These are phyloP conservation scores for Candida peoriensis DNA, from an alignment of 805 yeast genomes.

Conservation along the genomic window DNA sequence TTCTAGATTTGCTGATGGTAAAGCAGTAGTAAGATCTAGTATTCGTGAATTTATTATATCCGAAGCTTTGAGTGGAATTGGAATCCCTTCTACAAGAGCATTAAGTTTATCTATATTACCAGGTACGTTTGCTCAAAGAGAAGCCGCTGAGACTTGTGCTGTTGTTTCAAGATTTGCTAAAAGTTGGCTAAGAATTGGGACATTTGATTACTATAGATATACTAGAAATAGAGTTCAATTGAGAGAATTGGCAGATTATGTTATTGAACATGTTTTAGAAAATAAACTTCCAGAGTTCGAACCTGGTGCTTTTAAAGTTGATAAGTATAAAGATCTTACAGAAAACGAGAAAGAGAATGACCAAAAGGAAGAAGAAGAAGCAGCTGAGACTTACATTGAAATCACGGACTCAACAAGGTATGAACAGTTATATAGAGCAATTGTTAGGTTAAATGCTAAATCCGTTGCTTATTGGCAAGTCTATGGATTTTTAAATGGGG, in stretches of 20 bases:
- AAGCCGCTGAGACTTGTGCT: constrained; percentile 74
- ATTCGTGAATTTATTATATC: constrained; percentile 83
- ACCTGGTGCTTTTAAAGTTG: constrained; percentile 19
- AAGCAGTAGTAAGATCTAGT: constrained; percentile 84
- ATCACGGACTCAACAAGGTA: constrained; percentile 48
- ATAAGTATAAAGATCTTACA: constrained; percentile 19
- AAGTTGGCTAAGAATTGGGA: constrained; percentile 84
- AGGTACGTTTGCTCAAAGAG: constrained; percentile 68
- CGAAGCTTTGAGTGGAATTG: constrained; percentile 74
- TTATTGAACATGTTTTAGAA: constrained; percentile 57
- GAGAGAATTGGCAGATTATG: constrained; percentile 61
- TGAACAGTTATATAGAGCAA: constrained; percentile 67
- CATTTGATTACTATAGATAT: constrained; percentile 77
- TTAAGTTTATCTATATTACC: constrained; percentile 70
- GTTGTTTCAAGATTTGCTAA: constrained; percentile 79
- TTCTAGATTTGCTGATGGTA: constrained; percentile 95
- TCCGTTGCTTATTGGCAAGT: constrained; percentile 84
- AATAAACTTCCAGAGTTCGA: constrained; percentile 23
- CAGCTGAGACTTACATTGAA: constrained; percentile 12
- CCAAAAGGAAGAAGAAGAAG: constrained; percentile 22
- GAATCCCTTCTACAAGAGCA: constrained; percentile 85
- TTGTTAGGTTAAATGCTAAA: constrained; percentile 66
- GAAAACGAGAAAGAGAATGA: constrained; percentile 16
- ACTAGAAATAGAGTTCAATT: constrained; percentile 65
- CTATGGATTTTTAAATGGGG: constrained; percentile 92